These are phyloP conservation scores for Laguncularia racemosa DNA, from an alignment of 345 rosid genomes.

Conservation along the genomic window DNA sequence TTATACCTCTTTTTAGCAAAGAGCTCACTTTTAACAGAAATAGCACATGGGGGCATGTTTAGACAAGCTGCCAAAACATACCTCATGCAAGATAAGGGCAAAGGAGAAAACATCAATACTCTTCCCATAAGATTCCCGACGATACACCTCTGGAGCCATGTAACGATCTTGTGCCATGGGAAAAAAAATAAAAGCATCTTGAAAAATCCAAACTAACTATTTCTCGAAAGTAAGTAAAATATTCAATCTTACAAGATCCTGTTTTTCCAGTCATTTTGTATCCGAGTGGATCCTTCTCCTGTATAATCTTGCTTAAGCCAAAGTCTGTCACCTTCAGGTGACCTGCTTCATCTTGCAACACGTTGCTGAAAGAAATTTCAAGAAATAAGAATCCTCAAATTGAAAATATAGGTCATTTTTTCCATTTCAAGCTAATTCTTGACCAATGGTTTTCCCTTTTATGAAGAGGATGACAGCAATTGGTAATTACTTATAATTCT, in stretches of 20 bases:
- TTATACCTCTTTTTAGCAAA: not conserved
- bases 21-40: too few species aligned
- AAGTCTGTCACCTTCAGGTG: conserved; percentile 66
- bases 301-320: conserved; percentile 58
- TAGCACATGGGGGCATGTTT: not conserved
- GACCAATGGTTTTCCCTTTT: too few species aligned
- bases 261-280: conserved; percentile 63
- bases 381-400: not conserved
- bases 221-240: not conserved
- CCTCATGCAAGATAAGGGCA: conserved; percentile 53
- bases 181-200: conserved; percentile 6
- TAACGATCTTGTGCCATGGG: conserved; percentile 41
- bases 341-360: conserved; percentile 52
- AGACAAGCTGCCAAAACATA: conserved; percentile 3
- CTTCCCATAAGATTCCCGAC: conserved; percentile 64
- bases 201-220: not conserved
- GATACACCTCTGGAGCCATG: conserved; percentile 68
- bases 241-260: conserved; percentile 38
- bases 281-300: conserved; percentile 41
- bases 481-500: too few species aligned
- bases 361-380: conserved; percentile 27
- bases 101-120: conserved; percentile 61
- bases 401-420: too few species aligned
- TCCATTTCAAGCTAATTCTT: too few species aligned
- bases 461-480: too few species aligned